Evolutionary conservation across 2,329 filamentous ascomycete species (phyloP).

Genomic region (Clonostachys rhizophaga): DNA sequence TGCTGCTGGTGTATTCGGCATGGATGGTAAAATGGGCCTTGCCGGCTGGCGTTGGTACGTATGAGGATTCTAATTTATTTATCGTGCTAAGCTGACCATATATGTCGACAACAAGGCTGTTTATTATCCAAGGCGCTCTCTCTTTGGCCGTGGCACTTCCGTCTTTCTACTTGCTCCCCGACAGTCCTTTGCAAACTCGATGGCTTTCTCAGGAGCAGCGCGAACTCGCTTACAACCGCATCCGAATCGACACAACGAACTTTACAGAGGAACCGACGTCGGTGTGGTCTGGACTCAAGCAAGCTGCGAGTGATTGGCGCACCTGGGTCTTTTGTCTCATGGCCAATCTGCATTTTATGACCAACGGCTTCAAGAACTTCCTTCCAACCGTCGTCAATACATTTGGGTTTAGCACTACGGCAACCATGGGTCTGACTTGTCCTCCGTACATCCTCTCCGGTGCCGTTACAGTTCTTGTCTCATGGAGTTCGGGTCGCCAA

Average conservation of each 20-base stretch:
- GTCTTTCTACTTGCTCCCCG: slow-evolving; percentile 20
- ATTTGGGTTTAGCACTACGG: slow-evolving; percentile 37
- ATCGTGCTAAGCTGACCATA: no score
- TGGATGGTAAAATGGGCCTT: slow-evolving; percentile 37
- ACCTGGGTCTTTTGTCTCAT: slow-evolving; percentile 44
- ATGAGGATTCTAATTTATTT: no score
- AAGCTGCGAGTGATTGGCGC: slow-evolving; percentile 37
- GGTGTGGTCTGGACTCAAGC: slow-evolving; percentile 33
- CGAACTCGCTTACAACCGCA: slow-evolving; percentile 30
- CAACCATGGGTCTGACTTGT: slow-evolving; percentile 42
- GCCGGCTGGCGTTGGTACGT: slow-evolving; percentile 52
- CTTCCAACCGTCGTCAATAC: slow-evolving; percentile 9
- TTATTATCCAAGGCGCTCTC: slow-evolving; percentile 60
- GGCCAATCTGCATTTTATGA: slow-evolving; percentile 45
- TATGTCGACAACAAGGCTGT: slow-evolving; percentile 29
- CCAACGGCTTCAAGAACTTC: slow-evolving; percentile 36
- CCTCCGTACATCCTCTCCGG: slow-evolving; percentile 23
- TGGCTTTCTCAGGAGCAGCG: slow-evolving; percentile 37
- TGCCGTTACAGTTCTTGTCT: slow-evolving; percentile 12
- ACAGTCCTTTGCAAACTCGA: slow-evolving; percentile 35
- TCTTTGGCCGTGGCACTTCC: slow-evolving; percentile 16
- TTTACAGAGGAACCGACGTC: slow-evolving; percentile 30
- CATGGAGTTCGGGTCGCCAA: slow-evolving; percentile 27
- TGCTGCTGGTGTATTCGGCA: slow-evolving; percentile 49
- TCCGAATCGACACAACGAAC: slow-evolving; percentile 39